Evolutionary conservation across 2,329 filamentous ascomycete genomes (phyloP).

Genomic region (Colletotrichum cereale): DNA sequence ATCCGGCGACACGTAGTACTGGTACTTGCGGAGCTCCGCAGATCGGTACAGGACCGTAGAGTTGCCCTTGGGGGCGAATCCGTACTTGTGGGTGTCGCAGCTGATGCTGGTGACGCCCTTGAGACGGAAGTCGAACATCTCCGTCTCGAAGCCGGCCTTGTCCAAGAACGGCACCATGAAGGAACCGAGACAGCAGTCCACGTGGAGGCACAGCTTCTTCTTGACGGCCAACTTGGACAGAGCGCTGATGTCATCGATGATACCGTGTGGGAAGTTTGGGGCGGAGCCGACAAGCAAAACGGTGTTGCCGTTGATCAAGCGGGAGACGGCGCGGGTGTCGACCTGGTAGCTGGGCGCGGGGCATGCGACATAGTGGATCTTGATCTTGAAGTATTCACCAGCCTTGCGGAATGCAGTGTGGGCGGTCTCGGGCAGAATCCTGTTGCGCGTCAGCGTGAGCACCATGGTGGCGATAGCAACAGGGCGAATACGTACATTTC

Average conservation of each 20-base stretch:
- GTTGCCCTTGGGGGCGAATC: conserved; percentile 98
- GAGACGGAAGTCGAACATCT: conserved; percentile 92
- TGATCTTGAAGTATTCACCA: conserved; percentile 96
- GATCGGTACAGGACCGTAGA: conserved; percentile 92
- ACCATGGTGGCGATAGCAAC: not conserved
- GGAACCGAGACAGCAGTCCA: conserved; percentile 97
- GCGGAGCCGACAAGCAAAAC: conserved; percentile 93
- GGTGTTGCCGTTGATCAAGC: conserved; percentile 94
- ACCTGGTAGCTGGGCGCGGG: conserved; percentile 89
- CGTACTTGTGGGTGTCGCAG: conserved; percentile 99
- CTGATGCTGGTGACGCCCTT: conserved; percentile 95
- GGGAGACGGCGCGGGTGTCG: conserved; percentile 79
- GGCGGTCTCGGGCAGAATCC: conserved; percentile 93
- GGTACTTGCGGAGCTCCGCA: conserved; percentile 81
- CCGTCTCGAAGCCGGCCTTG: conserved; percentile 90
- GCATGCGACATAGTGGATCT: conserved; percentile 88
- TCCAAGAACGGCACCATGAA: conserved; percentile 94
- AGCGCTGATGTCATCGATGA: conserved; percentile 92
- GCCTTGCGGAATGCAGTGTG: conserved; percentile 98
- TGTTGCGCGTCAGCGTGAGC: conserved; percentile 50
- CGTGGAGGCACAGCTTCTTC: conserved; percentile 88
- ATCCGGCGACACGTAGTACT: conserved; percentile 96
- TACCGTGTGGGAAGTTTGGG: conserved; percentile 97
- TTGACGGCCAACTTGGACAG: conserved; percentile 86
- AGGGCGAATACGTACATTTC: conserved; percentile 79